Percentiles rank a stretch among this genome's conserved stretches.
Evolutionary conservation across 78 protist genomes (phyloP).

Genomic region (Carpediemonas membranifera): DNA sequence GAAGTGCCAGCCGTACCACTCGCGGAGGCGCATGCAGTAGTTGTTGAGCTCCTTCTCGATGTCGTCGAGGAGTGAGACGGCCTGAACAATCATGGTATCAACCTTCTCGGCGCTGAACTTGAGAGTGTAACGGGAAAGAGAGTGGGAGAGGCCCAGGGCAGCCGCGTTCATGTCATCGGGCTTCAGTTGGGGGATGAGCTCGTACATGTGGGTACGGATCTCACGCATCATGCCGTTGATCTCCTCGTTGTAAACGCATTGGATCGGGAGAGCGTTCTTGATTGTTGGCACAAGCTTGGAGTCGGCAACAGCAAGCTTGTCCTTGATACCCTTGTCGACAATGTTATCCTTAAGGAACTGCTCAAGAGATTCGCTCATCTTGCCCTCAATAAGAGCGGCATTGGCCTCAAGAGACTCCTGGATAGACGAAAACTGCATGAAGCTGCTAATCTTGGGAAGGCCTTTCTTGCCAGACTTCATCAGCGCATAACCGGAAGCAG

Average conservation of each 20-base stretch:
- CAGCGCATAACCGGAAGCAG: conserved; percentile 27
- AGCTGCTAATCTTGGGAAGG: conserved; percentile 20
- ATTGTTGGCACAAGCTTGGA: conserved; percentile 71
- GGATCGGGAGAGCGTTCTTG: conserved; percentile 57
- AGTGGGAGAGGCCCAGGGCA: conserved; percentile 85
- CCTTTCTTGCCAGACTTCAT: conserved; percentile 17
- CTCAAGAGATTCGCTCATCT: conserved; percentile 54
- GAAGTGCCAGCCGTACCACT: conserved; percentile 98
- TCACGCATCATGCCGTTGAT: conserved; percentile 61
- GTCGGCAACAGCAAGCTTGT: conserved; percentile 74
- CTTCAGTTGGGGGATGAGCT: neutral
- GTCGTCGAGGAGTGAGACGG: conserved; percentile 88
- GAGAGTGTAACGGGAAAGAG: conserved; percentile 79
- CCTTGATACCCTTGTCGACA: conserved; percentile 38
- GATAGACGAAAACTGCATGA: conserved; percentile 66
- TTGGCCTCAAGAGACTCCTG: conserved; percentile 79
- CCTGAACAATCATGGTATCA: conserved; percentile 95
- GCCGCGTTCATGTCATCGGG: conserved; percentile 32
- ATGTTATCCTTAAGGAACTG: conserved; percentile 68
- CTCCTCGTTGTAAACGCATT: conserved; percentile 55
- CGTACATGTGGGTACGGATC: conserved; percentile 3
- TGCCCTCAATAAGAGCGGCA: conserved; percentile 66
- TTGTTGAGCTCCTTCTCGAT: conserved; percentile 92
- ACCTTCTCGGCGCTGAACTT: conserved; percentile 94
- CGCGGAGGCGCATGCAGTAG: conserved; percentile 48